Evolutionary conservation across 2,329 filamentous ascomycete species (phyloP).

Genomic region (Epichloe sp.): DNA sequence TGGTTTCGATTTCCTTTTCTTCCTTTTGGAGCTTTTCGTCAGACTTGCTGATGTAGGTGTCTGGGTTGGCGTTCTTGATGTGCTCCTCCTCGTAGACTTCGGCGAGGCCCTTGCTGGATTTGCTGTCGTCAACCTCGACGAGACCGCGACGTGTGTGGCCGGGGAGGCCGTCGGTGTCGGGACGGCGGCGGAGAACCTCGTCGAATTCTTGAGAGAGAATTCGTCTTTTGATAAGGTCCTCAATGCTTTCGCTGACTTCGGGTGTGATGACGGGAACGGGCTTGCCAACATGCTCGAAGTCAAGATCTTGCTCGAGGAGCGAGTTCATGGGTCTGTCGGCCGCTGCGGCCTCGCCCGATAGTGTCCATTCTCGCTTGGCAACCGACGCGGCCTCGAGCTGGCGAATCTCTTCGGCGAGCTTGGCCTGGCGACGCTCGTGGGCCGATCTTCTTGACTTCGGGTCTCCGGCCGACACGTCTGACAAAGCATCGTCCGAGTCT

Average conservation of each 20-base stretch:
- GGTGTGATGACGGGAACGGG: constrained; percentile 88
- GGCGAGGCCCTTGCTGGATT: constrained; percentile 74
- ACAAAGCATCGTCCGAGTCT: constrained; percentile 51
- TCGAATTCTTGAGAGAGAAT: constrained; percentile 88
- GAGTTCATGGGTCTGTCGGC: constrained; percentile 79
- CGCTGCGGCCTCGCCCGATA: constrained; percentile 77
- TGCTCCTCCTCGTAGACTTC: constrained; percentile 94
- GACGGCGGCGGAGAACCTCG: constrained; percentile 71
- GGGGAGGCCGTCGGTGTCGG: constrained; percentile 55
- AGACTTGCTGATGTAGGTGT: constrained; percentile 64
- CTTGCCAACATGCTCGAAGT: constrained; percentile 92
- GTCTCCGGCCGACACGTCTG: constrained; percentile 54
- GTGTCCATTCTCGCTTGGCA: constrained; percentile 79
- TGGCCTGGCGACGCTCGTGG: constrained; percentile 77
- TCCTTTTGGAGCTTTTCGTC: constrained; percentile 74
- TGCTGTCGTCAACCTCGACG: constrained; percentile 74
- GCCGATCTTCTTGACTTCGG: constrained; percentile 64
- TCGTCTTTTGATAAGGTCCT: constrained; percentile 84
- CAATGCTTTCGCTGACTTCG: constrained; percentile 81
- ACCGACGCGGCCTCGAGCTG: constrained; percentile 81
- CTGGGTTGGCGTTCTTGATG: constrained; percentile 61
- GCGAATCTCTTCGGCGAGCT: constrained; percentile 79
- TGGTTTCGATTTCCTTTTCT: constrained; percentile 65
- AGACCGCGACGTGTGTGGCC: constrained; percentile 53
- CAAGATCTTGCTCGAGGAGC: constrained; percentile 83